Percentiles rank a stretch among this genome's conserved stretches.
Evolutionary conservation across 2,329 filamentous ascomycete species (phyloP).

Genomic region (Onygena corvina): DNA sequence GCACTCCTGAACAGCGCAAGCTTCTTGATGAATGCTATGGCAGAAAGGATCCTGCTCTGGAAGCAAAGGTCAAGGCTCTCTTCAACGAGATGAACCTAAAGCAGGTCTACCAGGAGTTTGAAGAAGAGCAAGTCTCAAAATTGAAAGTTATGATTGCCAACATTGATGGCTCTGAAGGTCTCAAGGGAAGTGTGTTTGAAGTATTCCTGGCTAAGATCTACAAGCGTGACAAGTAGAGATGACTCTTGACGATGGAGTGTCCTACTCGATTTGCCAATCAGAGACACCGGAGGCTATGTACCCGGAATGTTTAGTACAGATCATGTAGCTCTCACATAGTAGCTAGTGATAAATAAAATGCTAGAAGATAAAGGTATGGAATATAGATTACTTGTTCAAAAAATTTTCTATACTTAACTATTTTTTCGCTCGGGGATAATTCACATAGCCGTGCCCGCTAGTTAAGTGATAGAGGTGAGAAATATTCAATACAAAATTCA

Average conservation of each 20-base stretch:
- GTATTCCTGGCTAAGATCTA: conserved; percentile 93
- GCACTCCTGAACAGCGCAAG: conserved; percentile 72
- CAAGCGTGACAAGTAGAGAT: conserved; percentile 78
- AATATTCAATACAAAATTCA: too few species aligned
- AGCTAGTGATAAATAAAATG: too few species aligned
- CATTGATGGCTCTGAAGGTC: conserved; percentile 72
- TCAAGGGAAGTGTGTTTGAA: conserved; percentile 85
- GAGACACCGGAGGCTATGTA: too few species aligned
- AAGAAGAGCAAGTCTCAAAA: conserved; percentile 74
- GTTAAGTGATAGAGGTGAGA: too few species aligned
- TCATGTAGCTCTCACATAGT: too few species aligned
- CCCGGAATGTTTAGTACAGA: background rate
- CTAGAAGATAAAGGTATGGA: too few species aligned
- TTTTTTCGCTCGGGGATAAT: too few species aligned
- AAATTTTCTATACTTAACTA: too few species aligned
- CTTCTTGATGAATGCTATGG: conserved; percentile 89
- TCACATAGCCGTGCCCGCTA: too few species aligned
- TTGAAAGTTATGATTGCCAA: conserved; percentile 62
- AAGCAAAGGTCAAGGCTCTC: conserved; percentile 76
- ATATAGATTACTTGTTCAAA: too few species aligned
- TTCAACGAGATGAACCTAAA: conserved; percentile 78
- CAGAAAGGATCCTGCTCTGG: conserved; percentile 70
- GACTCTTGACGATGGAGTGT: background rate
- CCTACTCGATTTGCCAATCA: background rate
- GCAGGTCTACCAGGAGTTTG: conserved; percentile 73